Evolutionary conservation across 305 asterid genomes (phyloP).

Genomic region (Fraxinus nigra): DNA sequence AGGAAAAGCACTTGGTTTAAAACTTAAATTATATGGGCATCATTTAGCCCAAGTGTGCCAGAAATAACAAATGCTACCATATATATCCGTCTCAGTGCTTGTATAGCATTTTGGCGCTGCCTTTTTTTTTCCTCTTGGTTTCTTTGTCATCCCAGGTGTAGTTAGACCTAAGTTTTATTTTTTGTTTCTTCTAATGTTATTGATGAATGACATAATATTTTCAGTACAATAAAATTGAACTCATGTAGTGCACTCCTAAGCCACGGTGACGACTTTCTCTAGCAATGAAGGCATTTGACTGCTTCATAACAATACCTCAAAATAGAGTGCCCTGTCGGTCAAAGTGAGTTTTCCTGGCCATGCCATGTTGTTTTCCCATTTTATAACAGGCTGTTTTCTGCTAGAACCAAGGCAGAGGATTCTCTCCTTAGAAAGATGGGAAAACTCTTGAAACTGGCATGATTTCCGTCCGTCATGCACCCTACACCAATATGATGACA

Average conservation of each 20-base stretch:
- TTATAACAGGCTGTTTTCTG: slow-evolving; percentile 89
- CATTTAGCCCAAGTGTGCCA: background rate
- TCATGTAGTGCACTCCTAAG: background rate
- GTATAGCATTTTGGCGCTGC: background rate
- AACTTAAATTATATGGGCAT: background rate
- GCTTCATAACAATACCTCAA: slow-evolving; percentile 59
- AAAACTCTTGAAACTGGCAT: slow-evolving; percentile 45
- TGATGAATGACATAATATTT: background rate
- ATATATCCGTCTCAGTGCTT: background rate
- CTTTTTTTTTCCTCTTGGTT: background rate
- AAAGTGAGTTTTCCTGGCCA: slow-evolving; percentile 94
- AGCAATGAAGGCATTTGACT: slow-evolving; percentile 18
- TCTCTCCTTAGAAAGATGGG: slow-evolving; percentile 48
- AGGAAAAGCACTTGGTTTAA: background rate
- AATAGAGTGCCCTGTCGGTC: slow-evolving; percentile 85
- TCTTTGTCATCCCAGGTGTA: background rate
- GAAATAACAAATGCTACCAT: background rate
- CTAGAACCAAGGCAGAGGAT: slow-evolving; percentile 78
- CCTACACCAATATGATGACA: slow-evolving; percentile 40
- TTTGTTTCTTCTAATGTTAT: background rate
- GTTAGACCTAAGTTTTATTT: background rate
- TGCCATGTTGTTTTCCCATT: slow-evolving; percentile 84
- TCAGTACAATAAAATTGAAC: background rate
- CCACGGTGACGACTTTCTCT: background rate
- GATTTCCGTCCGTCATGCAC: slow-evolving; percentile 87